A percentile compares a stretch with the other conserved stretches of the same genome.
phyloP scores from a whole-genome alignment of 257 asterid genomes.

The Fraxinus excelsior region DNA sequence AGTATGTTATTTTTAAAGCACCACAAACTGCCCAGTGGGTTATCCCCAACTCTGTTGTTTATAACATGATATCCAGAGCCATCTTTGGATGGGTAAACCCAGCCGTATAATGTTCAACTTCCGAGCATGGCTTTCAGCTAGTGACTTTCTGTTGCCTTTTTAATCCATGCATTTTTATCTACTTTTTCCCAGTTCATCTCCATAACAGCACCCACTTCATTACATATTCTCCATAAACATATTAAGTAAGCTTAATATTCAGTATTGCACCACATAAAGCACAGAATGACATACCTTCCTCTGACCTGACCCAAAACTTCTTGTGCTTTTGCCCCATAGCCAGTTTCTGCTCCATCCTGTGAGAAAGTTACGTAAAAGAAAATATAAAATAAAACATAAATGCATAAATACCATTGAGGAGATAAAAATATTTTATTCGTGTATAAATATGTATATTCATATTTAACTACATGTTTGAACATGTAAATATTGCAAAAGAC shows the following conservation, averaged over 20 bases:
- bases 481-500: not conserved
- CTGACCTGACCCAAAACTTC: constrained; percentile 92
- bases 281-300: constrained; percentile 68
- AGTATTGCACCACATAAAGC: not conserved
- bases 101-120: not conserved
- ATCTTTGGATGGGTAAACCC: not conserved
- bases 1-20: not conserved
- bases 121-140: not conserved
- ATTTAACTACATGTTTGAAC: not conserved
- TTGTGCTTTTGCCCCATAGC: constrained; percentile 99
- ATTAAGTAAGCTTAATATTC: not conserved
- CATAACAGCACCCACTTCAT: not conserved
- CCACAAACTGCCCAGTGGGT: not conserved
- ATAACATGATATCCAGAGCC: not conserved
- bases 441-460: not conserved
- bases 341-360: constrained; percentile 92
- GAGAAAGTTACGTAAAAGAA: constrained; percentile 6
- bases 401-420: not conserved
- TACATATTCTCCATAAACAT: not conserved
- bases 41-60: not conserved
- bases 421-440: not conserved
- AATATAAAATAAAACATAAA: not conserved
- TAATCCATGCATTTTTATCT: constrained; percentile 7
- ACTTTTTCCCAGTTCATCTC: not conserved
- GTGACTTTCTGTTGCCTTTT: not conserved